Base-by-base conservation (phyloP, 495 filamentous ascomycete genomes). In the Cercophora samala region DNA sequence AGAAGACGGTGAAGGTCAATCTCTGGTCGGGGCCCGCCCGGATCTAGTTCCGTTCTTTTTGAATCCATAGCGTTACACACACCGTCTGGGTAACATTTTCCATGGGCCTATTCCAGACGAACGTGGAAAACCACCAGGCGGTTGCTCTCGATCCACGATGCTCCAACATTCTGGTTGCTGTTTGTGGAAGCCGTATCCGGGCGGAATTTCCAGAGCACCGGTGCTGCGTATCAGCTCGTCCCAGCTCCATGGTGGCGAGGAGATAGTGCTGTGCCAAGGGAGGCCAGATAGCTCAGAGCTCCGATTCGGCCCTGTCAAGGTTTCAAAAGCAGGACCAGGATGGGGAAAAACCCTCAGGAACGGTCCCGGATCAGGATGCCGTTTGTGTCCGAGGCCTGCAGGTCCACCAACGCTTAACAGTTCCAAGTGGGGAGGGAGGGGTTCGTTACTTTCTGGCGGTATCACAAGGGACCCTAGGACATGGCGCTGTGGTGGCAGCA, bases 231-330 rank as follows among this genome's bases (percentile, higher is more conserved):
- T 13, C 37, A 46, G 9, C 37, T 46, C n/a, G 67, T 64, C 42
- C 64, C 64, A 66, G 55, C 25, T 24, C 21, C 18, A 6, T 56
- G 64, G 68, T 66, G 68, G 68, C 68, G 61, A 69, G 58, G 15
- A 17, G 15, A 55, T 55, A 62, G 60, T 65, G 63, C 52, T 62
- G 64, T 37, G 63, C 17, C 51, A 64, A 66, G 56, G 32, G 46
- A 32, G 29, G 3, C 21, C 60, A 54, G 58, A 22, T 29, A 21
- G 1, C 53, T 46, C 58, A 26, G 9, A 60, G 58, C 59, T 37
- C 61, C 68, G 55, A 66, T 60, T 64, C 68, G 64, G 67, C 37
- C 62, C 25, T 63, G 37, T 24, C 64, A 61, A 25, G 67, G 68
- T 63, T 66, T 69, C 60, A 58, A 21, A 22, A 26, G 46, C 21